Evolutionary conservation across 305 asterid genomes (phyloP), one percentile per base, ranked within the genome.

Genomic region (Fraxinus paxiana): DNA sequence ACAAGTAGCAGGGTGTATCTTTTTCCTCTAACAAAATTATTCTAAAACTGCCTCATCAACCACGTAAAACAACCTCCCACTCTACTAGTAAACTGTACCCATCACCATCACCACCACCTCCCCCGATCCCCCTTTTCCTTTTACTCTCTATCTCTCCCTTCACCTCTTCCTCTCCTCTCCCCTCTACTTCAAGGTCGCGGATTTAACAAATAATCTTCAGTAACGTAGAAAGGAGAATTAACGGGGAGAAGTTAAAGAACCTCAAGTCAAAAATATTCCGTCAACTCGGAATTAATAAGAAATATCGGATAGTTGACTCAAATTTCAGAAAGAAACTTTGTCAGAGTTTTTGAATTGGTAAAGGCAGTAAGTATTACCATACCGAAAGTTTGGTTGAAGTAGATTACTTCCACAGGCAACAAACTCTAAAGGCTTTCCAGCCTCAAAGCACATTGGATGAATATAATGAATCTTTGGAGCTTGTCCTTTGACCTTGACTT

Each of bases 351-450:
- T 63, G 34, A 63, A 22, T 61, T 22, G 72, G 7, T 28, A 30
- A 67, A 26, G 7, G 9, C 74, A 69, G 74, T 20, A 69, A 51
- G 61, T n/a, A 51, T 34, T 30, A 81, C 28, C 85, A 81, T 90
- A 94, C 99, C 98, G 89, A 84, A 92, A 85, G 80, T 90, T 90
- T 22, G 97, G 89, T 84, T 94, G 98, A 84, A 94, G 93, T 74
- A 96, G 84, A 81, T 92, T 86, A 80, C 93, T 94, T 86, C 99
- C 99, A 87, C 96, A 91, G 73, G 92, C 97, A 67, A 92, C 89
- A 83, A 96, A 92, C 83, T 96, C 98, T 90, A 96, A 85, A 12
- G 97, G 93, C 85, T 85, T 88, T 76, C 99, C 99, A 83, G 97
- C 98, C 90, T 91, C 98, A 77, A 94, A 92, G 88, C 92, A 92